These are phyloP conservation scores for Ustilago xerochloae DNA, from an alignment of 1,284 basidiomycete species.

Conservation along the genomic window DNA sequence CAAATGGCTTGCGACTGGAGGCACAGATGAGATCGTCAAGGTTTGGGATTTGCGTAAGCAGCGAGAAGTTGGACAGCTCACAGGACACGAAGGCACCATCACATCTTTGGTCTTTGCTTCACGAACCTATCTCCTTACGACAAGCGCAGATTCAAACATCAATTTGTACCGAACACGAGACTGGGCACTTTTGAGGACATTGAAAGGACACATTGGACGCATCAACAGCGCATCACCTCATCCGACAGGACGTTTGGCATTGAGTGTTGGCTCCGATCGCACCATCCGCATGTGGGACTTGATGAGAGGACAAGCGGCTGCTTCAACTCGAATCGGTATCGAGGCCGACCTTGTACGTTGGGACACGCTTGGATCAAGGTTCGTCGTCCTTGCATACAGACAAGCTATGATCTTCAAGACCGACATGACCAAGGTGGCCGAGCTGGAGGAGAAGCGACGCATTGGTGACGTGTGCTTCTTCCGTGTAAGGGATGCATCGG, in stretches of 20 bases:
- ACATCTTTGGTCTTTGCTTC: slow-evolving; percentile 89
- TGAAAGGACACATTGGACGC: slow-evolving; percentile 92
- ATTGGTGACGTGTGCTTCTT: slow-evolving; percentile 59
- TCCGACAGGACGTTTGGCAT: slow-evolving; percentile 87
- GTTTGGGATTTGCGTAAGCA: slow-evolving; percentile 92
- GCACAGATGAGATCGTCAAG: slow-evolving; percentile 93
- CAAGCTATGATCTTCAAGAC: slow-evolving; percentile 58
- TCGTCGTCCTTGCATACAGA: slow-evolving; percentile 55
- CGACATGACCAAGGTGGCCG: slow-evolving; percentile 61
- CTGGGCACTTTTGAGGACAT: slow-evolving; percentile 86
- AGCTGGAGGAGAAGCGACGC: slow-evolving; percentile 50
- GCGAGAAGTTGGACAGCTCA: slow-evolving; percentile 91
- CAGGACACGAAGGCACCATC: slow-evolving; percentile 93
- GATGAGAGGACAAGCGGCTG: slow-evolving; percentile 89
- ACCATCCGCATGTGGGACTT: slow-evolving; percentile 98
- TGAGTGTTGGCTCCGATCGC: slow-evolving; percentile 89
- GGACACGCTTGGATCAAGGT: slow-evolving; percentile 55
- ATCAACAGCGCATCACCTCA: slow-evolving; percentile 91
- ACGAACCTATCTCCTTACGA: slow-evolving; percentile 85
- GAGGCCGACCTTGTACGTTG: slow-evolving; percentile 59
- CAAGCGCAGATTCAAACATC: slow-evolving; percentile 81
- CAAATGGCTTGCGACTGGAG: slow-evolving; percentile 95
- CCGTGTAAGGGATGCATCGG: slow-evolving; percentile 23
- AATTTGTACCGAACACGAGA: slow-evolving; percentile 91
- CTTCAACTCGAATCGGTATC: slow-evolving; percentile 77